These are phyloP conservation scores for Aspergillus sp. DNA, from an alignment of 2,329 filamentous ascomycete genomes.

Conservation along the genomic window DNA sequence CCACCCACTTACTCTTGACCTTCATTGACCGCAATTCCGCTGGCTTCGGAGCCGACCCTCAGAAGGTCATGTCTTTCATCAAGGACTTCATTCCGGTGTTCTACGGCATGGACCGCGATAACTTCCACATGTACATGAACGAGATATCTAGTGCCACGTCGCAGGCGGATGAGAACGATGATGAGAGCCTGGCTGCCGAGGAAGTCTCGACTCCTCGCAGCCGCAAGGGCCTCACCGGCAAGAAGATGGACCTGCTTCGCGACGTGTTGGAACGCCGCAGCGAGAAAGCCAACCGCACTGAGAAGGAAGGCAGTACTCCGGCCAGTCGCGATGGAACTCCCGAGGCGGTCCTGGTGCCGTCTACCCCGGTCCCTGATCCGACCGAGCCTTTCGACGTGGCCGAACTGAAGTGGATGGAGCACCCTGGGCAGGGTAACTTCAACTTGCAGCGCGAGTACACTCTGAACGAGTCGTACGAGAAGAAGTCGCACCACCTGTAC, in stretches of 20 bases:
- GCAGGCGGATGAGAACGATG: slow-evolving; percentile 74
- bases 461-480: slow-evolving; percentile 74
- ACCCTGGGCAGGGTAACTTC: slow-evolving; percentile 56
- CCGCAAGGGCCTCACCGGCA: slow-evolving; percentile 62
- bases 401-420: slow-evolving; percentile 58
- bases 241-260: slow-evolving; percentile 74
- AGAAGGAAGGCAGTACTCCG: slow-evolving; percentile 76
- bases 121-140: slow-evolving; percentile 63
- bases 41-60: slow-evolving; percentile 62
- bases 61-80: slow-evolving; percentile 71
- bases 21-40: slow-evolving; percentile 47
- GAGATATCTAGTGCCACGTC: slow-evolving; percentile 68
- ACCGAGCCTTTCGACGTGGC: slow-evolving; percentile 54
- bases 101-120: slow-evolving; percentile 71
- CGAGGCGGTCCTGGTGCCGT: slow-evolving; percentile 55
- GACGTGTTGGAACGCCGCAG: slow-evolving; percentile 79
- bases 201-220: slow-evolving; percentile 69
- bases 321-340: slow-evolving; percentile 87
- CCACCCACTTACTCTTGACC: slow-evolving; percentile 47
- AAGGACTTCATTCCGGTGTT: slow-evolving; percentile 73
- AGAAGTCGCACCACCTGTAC: slow-evolving; percentile 84
- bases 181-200: slow-evolving; percentile 63
- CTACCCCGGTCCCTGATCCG: slow-evolving; percentile 44
- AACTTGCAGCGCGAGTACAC: slow-evolving; percentile 65
- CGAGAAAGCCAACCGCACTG: slow-evolving; percentile 65